Percentiles rank a stretch among this genome's conserved stretches.
phyloP scores from a whole-genome alignment of 2,329 filamentous ascomycete species.

The Xylariaceae sp. region DNA sequence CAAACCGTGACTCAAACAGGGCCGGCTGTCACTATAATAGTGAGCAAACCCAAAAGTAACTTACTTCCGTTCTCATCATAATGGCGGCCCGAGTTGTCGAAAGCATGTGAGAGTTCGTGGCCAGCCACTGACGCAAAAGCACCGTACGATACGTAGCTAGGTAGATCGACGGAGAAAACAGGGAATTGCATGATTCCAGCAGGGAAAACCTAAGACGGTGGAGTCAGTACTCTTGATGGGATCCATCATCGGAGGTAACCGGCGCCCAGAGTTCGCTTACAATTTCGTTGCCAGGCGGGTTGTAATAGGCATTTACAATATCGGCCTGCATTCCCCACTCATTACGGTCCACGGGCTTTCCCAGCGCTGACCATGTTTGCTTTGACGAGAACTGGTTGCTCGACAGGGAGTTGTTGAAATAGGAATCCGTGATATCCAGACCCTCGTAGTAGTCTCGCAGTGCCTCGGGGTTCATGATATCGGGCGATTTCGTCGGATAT shows the following conservation, averaged over 20 bases:
- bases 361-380: slow-evolving; percentile 49
- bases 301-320: slow-evolving; percentile 57
- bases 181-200: slow-evolving; percentile 63
- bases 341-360: slow-evolving; percentile 53
- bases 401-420: slow-evolving; percentile 51
- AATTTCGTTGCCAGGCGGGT: slow-evolving; percentile 57
- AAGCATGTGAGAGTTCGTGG: slow-evolving; percentile 62
- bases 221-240: slow-evolving; percentile 7
- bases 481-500: slow-evolving; percentile 55
- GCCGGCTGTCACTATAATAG: too few species aligned
- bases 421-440: slow-evolving; percentile 45
- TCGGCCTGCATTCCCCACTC: slow-evolving; percentile 57
- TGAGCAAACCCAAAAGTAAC: too few species aligned
- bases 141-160: slow-evolving; percentile 53
- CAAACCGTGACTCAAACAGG: too few species aligned
- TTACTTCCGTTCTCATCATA: slow-evolving; percentile 54
- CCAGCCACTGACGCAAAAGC: slow-evolving; percentile 58
- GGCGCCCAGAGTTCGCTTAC: slow-evolving; percentile 21
- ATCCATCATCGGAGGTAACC: neutral
- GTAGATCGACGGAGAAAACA: slow-evolving; percentile 49
- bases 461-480: slow-evolving; percentile 51
- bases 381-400: slow-evolving; percentile 39
- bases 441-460: slow-evolving; percentile 49
- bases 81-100: slow-evolving; percentile 58
- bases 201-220: slow-evolving; percentile 42